Evolutionary conservation across 371 early-diverging fungal species (phyloP).

Genomic region (Mortierella sp.): DNA sequence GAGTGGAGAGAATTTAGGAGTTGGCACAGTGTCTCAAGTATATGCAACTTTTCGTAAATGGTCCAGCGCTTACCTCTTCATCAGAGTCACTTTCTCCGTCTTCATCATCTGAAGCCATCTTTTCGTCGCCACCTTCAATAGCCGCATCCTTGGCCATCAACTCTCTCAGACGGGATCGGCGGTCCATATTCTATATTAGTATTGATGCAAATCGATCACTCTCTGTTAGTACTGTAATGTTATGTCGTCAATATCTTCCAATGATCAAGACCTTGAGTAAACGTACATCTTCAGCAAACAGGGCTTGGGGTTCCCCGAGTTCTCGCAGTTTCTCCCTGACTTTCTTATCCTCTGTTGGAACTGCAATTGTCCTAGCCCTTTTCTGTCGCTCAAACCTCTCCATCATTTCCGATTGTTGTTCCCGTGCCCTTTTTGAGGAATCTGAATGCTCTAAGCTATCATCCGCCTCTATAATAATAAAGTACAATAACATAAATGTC

Average conservation of each 20-base stretch:
- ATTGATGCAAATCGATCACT: background rate
- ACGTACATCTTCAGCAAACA: constrained; percentile 95
- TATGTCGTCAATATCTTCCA: background rate
- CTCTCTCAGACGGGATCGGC: constrained; percentile 87
- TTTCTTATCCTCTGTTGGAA: constrained; percentile 92
- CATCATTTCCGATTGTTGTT: constrained; percentile 79
- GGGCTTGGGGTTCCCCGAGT: constrained; percentile 86
- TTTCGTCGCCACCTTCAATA: constrained; percentile 60
- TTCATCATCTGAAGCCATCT: constrained; percentile 66
- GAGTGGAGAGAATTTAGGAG: background rate
- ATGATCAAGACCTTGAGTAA: background rate
- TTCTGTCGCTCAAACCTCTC: constrained; percentile 90
- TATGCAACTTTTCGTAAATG: background rate
- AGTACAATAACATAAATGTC: background rate
- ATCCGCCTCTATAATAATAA: constrained; percentile 27
- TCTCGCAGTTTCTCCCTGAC: constrained; percentile 85
- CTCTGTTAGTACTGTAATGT: background rate
- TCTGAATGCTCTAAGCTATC: constrained; percentile 59
- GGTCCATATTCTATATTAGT: constrained; percentile 82
- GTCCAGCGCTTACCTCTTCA: constrained; percentile 48
- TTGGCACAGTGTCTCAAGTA: background rate
- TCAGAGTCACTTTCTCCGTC: constrained; percentile 56
- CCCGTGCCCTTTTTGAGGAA: constrained; percentile 64
- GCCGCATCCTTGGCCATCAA: constrained; percentile 72
- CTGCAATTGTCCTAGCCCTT: constrained; percentile 83